phyloP scores from a whole-genome alignment of 225 moss, liverwort and hornwort species.

The Bryum argenteum region DNA sequence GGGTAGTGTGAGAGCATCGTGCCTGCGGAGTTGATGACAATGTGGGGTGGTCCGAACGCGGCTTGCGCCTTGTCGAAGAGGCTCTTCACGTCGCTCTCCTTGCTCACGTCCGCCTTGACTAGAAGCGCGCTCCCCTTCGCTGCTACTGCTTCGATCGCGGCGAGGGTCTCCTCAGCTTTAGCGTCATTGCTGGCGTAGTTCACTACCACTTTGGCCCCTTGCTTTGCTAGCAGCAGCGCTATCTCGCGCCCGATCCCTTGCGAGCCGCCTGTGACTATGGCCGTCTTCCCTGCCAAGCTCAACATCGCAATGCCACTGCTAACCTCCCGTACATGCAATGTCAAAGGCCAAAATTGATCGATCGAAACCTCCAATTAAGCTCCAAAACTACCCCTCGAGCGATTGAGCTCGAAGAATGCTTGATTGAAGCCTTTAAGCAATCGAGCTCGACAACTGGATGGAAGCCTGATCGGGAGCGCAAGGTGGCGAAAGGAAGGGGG shows the following conservation, averaged over 20 bases:
- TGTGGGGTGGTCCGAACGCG: constrained; percentile 49
- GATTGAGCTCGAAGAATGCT: no score
- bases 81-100: constrained; percentile 38
- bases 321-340: no score
- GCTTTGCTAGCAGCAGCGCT: constrained; percentile 42
- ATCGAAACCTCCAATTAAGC: no score
- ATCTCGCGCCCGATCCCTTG: constrained; percentile 68
- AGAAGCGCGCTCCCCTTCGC: constrained; percentile 48
- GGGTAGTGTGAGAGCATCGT: constrained; percentile 18
- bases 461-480: no score
- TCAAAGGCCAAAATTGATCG: no score
- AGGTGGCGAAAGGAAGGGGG: no score
- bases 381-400: no score
- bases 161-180: constrained; percentile 51
- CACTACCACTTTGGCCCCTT: constrained; percentile 65
- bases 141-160: constrained; percentile 21
- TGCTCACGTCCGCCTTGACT: constrained; percentile 57
- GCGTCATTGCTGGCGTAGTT: constrained; percentile 52
- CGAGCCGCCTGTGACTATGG: constrained; percentile 72
- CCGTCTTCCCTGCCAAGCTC: constrained; percentile 63
- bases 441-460: no score
- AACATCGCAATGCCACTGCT: not conserved
- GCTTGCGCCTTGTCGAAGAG: constrained; percentile 54
- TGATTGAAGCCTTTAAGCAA: no score
- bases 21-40: constrained; percentile 62